A percentile compares a stretch with the other conserved stretches of the same genome.
Evolutionary conservation across 306 rosid species (phyloP).

Genomic region (Quercus variabilis): DNA sequence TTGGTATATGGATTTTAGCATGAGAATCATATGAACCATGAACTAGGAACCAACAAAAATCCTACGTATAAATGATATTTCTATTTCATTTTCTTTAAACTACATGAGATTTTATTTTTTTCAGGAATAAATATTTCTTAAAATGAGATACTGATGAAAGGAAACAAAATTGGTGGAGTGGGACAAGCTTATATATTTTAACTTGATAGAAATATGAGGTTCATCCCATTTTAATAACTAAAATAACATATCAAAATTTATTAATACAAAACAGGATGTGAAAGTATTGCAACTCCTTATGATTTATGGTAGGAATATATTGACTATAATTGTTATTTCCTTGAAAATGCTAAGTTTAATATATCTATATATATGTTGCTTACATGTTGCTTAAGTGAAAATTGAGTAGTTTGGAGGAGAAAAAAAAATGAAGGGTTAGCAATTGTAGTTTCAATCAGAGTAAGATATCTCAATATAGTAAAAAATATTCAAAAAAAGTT

Average conservation of each 20-base stretch:
- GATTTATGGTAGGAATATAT: no score
- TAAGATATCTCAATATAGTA: no score
- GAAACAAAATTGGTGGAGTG: not conserved
- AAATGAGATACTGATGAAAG: not conserved
- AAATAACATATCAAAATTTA: no score
- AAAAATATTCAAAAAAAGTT: no score
- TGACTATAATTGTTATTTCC: no score
- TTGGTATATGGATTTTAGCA: no score
- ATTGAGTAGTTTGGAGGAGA: not conserved
- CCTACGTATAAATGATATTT: not conserved
- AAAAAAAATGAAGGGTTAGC: no score
- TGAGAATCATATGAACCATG: not conserved
- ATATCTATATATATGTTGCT: not conserved
- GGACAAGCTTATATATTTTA: not conserved
- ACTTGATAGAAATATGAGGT: not conserved
- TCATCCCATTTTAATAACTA: not conserved
- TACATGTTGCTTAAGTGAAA: not conserved
- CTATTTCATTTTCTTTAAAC: not conserved
- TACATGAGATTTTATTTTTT: not conserved
- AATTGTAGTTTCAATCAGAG: no score
- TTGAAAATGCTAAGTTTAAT: no score
- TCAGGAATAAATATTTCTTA: not conserved
- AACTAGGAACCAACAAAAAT: not conserved
- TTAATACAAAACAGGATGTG: no score
- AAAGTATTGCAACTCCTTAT: no score